Evolutionary conservation across 1,139 yeast species (phyloP), one percentile per base, ranked within the genome.

Genomic region (Sugiyamaella grinbergsii): DNA sequence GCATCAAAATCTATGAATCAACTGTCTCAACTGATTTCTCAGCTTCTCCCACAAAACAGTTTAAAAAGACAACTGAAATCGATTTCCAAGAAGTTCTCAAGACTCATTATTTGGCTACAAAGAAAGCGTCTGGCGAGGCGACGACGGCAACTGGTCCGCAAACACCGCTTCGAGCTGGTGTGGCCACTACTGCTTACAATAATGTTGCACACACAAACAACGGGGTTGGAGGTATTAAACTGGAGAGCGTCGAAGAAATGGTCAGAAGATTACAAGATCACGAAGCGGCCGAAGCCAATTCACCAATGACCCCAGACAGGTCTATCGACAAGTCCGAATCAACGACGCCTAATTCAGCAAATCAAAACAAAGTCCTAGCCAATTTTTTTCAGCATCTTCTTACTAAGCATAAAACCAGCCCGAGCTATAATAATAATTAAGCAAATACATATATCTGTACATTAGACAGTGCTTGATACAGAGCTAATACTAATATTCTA

Each of bases 211-310:
- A 43, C 41, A 29, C 46, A 5, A 39, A 40, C 7, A 50, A 49
- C 43, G 63, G 60, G 28, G 53, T 65, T 29, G 66, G 67, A n/a
- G 68, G 68, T 3, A 65, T 65, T 32, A 65, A 64, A 38, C 57
- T 65, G 7, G 66, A 62, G 29, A 55, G 60, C 6, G 58, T 61
- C 8, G 67, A 64, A 15, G 65, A 63, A 18, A 64, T 64, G 18
- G 50, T 63, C 24, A 54, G 64, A 29, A 53, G 67, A 20, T 53
- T 63, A 6, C 61, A 59, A 47, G 58, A 57, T 1, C 55, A 62
- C 32, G 64, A 60, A 32, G 59, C 56, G 5, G 39, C 42, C 2
- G 49, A 24, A 3, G 28, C 16, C 8, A 33, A 20, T 16, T 28
- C 57, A 6, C 57, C 61, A 1, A 36, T 41, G 16, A 56, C 63